A percentile compares a stretch with the other conserved stretches of the same genome.
phyloP scores from a whole-genome alignment of 176 grass and related monocot species.

The Bolboschoenus planiculmis region DNA sequence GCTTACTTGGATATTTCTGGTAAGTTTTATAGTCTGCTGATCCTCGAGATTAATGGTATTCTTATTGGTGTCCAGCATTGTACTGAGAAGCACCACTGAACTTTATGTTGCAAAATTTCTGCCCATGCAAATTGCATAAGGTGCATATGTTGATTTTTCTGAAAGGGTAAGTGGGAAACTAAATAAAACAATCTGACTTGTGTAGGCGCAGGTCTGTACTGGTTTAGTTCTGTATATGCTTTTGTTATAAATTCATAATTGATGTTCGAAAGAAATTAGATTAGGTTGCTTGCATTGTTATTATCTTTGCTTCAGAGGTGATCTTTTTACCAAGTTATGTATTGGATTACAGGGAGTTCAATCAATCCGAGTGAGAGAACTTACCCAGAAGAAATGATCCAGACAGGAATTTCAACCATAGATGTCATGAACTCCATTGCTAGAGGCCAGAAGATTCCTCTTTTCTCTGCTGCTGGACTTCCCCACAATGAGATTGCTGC shows the following conservation, averaged over 20 bases:
- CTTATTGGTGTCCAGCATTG: neutral
- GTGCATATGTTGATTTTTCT: neutral
- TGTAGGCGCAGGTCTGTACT: neutral
- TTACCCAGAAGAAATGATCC: constrained; percentile 99
- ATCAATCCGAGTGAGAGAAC: constrained; percentile 99
- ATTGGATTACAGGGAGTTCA: constrained; percentile 63
- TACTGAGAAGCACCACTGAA: neutral
- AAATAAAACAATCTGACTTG: neutral
- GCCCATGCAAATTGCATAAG: neutral
- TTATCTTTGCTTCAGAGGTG: neutral
- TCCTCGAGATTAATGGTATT: neutral
- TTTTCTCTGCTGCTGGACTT: constrained; percentile 98
- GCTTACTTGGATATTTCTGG: constrained; percentile 99
- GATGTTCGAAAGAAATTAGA: neutral
- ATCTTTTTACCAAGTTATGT: neutral
- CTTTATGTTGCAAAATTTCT: neutral
- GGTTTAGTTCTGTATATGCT: neutral
- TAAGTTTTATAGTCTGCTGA: constrained; percentile 27
- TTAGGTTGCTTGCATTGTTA: neutral
- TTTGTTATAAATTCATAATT: neutral
- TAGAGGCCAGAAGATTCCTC: constrained; percentile 96
- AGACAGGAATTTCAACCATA: constrained; percentile 98
- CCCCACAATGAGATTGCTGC: constrained; percentile 99
- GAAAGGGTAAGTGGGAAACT: neutral
- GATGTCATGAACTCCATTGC: constrained; percentile 99